A percentile compares a stretch with the other conserved stretches of the same genome.
Evolutionary conservation across 495 filamentous ascomycete species (phyloP).

Genomic region (Penicillium bovifimosum): DNA sequence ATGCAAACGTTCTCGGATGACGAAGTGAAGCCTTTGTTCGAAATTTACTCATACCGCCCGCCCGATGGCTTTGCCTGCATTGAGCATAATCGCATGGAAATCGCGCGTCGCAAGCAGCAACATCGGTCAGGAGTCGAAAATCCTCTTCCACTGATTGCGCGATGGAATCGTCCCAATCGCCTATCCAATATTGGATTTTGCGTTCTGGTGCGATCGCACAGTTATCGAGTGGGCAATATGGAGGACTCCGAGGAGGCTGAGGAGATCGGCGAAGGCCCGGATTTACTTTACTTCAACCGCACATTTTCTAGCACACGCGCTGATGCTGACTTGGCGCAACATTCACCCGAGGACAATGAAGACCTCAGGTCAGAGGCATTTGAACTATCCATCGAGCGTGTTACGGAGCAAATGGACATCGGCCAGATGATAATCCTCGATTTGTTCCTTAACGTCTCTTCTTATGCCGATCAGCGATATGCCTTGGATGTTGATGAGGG

Average conservation of each 20-base stretch:
- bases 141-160: slow-evolving; percentile 13
- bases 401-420: slow-evolving; percentile 6
- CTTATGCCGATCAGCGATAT: background rate
- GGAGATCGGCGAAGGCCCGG: slow-evolving; percentile 8
- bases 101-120: slow-evolving; percentile 21
- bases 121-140: slow-evolving; percentile 7
- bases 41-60: slow-evolving; percentile 19
- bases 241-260: background rate
- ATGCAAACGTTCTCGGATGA: slow-evolving; percentile 5
- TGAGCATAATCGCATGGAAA: slow-evolving; percentile 19
- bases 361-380: slow-evolving; percentile 3
- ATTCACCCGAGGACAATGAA: background rate
- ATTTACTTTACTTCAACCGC: slow-evolving; percentile 14
- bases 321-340: background rate
- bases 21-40: slow-evolving; percentile 12
- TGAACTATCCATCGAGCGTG: slow-evolving; percentile 6
- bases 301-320: slow-evolving; percentile 7
- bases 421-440: slow-evolving; percentile 7
- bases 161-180: background rate
- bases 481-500: slow-evolving; percentile 13
- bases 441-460: background rate
- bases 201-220: slow-evolving; percentile 14
- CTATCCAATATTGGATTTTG: slow-evolving; percentile 5
- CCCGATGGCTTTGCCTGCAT: slow-evolving; percentile 20
- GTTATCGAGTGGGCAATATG: slow-evolving; percentile 12